A percentile compares a stretch with the other conserved stretches of the same genome.
Evolutionary conservation across 352 stramenopile genomes (phyloP).

Genomic region (Achlya hypogyna): DNA sequence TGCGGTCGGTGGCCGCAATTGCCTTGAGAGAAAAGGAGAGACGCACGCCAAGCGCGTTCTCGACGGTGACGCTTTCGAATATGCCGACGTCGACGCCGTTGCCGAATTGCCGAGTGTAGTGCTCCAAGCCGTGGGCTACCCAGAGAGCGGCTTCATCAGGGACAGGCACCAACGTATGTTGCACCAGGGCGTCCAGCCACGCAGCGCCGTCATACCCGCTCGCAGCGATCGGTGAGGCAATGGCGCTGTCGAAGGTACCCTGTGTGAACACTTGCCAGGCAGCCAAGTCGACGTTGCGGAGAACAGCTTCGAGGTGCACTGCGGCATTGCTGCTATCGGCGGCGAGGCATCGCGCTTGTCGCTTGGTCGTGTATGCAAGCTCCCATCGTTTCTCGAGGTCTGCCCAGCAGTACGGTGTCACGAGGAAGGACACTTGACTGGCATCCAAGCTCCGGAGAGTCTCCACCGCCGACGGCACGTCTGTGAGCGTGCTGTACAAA

Average conservation of each 20-base stretch:
- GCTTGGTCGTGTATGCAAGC: neutral
- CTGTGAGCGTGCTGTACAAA: neutral
- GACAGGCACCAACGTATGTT: neutral
- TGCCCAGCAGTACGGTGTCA: conserved; percentile 5
- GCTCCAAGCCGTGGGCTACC: neutral
- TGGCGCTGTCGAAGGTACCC: neutral
- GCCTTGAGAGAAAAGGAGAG: neutral
- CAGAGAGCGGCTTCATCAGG: neutral
- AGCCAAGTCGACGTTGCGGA: conserved; percentile 6
- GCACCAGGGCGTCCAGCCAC: neutral
- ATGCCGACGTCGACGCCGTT: neutral
- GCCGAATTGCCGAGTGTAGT: conserved; percentile 8
- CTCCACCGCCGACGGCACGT: neutral
- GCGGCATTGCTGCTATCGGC: neutral
- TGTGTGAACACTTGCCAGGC: neutral
- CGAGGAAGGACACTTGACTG: neutral
- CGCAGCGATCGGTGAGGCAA: neutral
- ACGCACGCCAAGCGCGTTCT: neutral
- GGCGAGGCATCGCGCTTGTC: neutral
- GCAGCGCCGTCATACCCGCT: neutral
- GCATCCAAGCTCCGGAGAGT: neutral
- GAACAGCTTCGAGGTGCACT: conserved; percentile 6
- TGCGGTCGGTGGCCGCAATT: neutral
- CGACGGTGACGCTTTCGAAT: neutral
- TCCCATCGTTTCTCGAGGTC: conserved; percentile 6